Base-by-base conservation (phyloP, 495 filamentous ascomycete genomes). In the Trichoderma erinaceum region DNA sequence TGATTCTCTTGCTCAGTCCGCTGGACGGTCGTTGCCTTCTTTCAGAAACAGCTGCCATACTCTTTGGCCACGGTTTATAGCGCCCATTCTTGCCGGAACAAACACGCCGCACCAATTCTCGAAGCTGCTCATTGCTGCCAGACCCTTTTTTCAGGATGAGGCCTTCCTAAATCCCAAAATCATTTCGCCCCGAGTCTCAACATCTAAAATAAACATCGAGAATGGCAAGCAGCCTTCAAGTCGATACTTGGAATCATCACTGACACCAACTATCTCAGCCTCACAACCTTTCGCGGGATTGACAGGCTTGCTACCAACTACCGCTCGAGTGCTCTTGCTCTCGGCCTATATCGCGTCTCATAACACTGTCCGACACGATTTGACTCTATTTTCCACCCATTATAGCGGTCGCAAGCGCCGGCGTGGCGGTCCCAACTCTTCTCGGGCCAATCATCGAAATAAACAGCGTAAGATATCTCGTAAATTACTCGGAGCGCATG, bases 281-380 rank as follows among this genome's bases (percentile, higher is more conserved):
- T 69, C 66, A 32, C 66, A 35, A 72, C 78, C 38, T 29, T 58
- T 25, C 12, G n/a, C 73, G 4, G 77, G 76, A 70, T 73, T 79
- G 1, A 76, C 82, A 1, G 38, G 74, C 70, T 82, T 84, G 35
- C 83, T 97, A 29, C 92, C 93, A 13, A 90, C 91, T 70, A 92
- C 91, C 73, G 88, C 95, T 25, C 89, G 91, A 61, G 81, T 92
- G 48, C 85, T 98, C 68, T 84, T 99, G 16, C 85, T 94, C 46
- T 90, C 93, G 64, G 88, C 93, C 25, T 99, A 97, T 78, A 86
- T 99, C 5, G 92, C 94, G 69, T 97, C 93, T 4, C 91, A 93
- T 79, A 98, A 91, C 73, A 87, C 91, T 0, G 83, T 92, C 21
- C 80, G 87, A 52, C 84, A 89, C 46, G 95, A 99, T 76, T 82